Evolutionary conservation across 2,329 filamentous ascomycete species (phyloP).

Genomic region (Aspergillus vadensis): DNA sequence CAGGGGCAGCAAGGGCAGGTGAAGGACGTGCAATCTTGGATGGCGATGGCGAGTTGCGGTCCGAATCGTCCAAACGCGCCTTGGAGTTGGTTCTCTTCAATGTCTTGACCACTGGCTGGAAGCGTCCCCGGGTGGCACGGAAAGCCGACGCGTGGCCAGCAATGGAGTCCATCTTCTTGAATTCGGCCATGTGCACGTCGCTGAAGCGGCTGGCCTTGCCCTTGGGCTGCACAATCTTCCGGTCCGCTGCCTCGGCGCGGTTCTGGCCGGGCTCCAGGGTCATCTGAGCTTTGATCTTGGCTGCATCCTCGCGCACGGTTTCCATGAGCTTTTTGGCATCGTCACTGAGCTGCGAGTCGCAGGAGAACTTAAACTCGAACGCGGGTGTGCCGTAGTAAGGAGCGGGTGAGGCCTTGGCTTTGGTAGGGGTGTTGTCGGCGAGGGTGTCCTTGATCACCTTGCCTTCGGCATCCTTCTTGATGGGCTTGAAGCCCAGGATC

Average conservation of each 20-base stretch:
- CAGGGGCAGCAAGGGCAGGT: constrained; percentile 37
- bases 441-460: constrained; percentile 35
- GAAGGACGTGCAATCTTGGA: constrained; percentile 35
- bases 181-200: constrained; percentile 80
- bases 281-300: constrained; percentile 70
- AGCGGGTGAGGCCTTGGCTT: constrained; percentile 36
- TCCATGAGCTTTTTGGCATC: constrained; percentile 61
- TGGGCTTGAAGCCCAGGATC: constrained; percentile 77
- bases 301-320: constrained; percentile 71
- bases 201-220: constrained; percentile 79
- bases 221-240: constrained; percentile 79
- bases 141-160: constrained; percentile 79
- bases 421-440: constrained; percentile 46
- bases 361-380: constrained; percentile 51
- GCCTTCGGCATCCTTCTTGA: constrained; percentile 53
- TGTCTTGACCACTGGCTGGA: constrained; percentile 43
- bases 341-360: constrained; percentile 47
- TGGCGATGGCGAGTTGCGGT: constrained; percentile 44
- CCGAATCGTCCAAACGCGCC: constrained; percentile 65
- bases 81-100: constrained; percentile 61
- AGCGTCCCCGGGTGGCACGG: constrained; percentile 51
- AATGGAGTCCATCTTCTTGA: constrained; percentile 98
- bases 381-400: constrained; percentile 45
- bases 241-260: constrained; percentile 48
- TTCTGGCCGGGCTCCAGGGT: constrained; percentile 55